phyloP scores from a whole-genome alignment of 2,329 filamentous ascomycete species.

The Hirsutella rhossiliensis region DNA sequence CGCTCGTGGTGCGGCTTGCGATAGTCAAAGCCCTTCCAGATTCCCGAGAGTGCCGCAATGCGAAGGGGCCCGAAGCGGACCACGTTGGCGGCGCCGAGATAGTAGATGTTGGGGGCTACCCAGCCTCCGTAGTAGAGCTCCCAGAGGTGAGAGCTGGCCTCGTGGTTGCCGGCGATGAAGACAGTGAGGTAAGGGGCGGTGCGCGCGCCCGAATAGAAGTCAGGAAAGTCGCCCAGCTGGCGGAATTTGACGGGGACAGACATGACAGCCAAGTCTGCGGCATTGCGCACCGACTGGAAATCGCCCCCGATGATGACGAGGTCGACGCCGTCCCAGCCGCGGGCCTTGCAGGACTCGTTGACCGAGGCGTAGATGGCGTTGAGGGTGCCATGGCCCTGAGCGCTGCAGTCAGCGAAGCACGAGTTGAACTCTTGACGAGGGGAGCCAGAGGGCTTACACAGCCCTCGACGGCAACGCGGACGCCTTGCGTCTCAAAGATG shows the following conservation, averaged over 20 bases:
- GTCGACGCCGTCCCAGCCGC: conserved; percentile 73
- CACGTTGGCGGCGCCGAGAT: conserved; percentile 86
- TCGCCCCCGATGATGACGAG: conserved; percentile 91
- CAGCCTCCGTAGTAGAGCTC: conserved; percentile 95
- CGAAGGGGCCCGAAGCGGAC: conserved; percentile 72
- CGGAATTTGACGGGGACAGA: conserved; percentile 84
- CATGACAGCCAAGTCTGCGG: conserved; percentile 77
- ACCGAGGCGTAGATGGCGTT: conserved; percentile 84
- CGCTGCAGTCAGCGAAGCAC: conserved; percentile 10
- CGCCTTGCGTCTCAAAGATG: conserved; percentile 26
- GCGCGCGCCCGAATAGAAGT: conserved; percentile 75
- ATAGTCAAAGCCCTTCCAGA: conserved; percentile 90
- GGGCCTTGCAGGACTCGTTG: conserved; percentile 51
- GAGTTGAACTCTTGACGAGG: too few relatives aligned
- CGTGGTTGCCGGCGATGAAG: conserved; percentile 91
- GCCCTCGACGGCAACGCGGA: conserved; percentile 76
- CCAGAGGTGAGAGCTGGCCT: conserved; percentile 80
- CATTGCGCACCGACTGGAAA: conserved; percentile 87
- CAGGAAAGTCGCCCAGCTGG: conserved; percentile 79
- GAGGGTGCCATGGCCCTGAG: conserved; percentile 78
- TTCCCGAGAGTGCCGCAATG: conserved; percentile 83
- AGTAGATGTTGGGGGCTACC: conserved; percentile 96
- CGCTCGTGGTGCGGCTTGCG: conserved; percentile 73
- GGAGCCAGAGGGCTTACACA: conserved; percentile 47
- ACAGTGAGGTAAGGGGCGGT: conserved; percentile 79